Evolutionary conservation across 805 yeast genomes (phyloP), one percentile per base, ranked within the genome.

Genomic region (Saturnispora besseyi): DNA sequence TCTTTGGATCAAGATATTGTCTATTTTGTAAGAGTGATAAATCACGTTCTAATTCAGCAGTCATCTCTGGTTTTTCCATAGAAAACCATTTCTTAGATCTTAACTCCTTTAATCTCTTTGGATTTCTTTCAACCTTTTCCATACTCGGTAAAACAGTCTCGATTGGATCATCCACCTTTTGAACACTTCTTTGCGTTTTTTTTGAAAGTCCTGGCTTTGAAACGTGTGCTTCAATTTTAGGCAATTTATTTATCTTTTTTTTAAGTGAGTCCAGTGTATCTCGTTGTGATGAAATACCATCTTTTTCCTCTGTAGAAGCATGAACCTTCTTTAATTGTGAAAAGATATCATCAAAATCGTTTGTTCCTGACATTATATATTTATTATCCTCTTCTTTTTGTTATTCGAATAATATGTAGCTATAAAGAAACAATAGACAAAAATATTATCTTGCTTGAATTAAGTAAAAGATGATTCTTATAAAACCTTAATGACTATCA

Each of bases 1-100:
- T 78, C 68, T 93, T 93, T 7, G 97, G 98, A 63, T 93, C 98
- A 54, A 93, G 73, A 9, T 89, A 96, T 50, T 85, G 84, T 67
- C 99, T 80, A 70, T 91, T 87, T 61, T 87, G 82, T 52, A 93
- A 72, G 13, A 93, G 68, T 60, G 80, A 71, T 57, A 93, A 63
- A 63, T 93, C 98, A 52, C 95, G 74, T 60, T 84, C 84, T 21
- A 86, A 62, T 29, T 76, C 74, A 2, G 83, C 79, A 9, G 95
- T 85, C 53, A 86, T 66, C 57, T 85, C 93, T 5, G 82, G 80
- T 56, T 79, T 81, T 30, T 88, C 87, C 76, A 90, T 72, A 46
- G 79, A 74, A 59, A 87, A 90, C 97, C 97, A 90, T 53, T 80
- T 71, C 30, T 67, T 64, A 0, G 87, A 88, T 1, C 82, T 64